Evolutionary conservation across 495 filamentous ascomycete species (phyloP).

Genomic region (Thermochaetoides thermophila): DNA sequence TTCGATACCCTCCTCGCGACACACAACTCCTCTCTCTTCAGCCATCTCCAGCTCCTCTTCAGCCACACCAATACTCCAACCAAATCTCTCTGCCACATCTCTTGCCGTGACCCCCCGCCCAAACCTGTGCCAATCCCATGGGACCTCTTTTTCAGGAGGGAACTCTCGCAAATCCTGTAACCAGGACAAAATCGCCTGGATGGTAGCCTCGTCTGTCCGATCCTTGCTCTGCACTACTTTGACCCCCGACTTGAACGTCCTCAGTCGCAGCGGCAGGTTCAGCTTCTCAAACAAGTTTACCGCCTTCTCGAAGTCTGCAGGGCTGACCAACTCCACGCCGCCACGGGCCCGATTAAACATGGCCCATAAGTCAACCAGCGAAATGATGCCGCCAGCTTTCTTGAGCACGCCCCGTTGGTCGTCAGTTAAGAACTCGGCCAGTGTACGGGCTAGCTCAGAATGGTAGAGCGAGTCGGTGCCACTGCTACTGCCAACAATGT

Average conservation of each 20-base stretch:
- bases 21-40: conserved; percentile 68
- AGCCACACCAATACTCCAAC: conserved; percentile 97
- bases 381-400: conserved; percentile 85
- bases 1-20: conserved; percentile 72
- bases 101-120: conserved; percentile 80
- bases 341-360: conserved; percentile 92
- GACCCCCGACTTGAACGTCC: conserved; percentile 81
- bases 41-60: conserved; percentile 96
- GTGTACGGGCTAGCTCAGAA: conserved; percentile 72
- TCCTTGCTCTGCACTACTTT: conserved; percentile 82
- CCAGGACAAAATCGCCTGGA: conserved; percentile 62
- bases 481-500: conserved; percentile 47
- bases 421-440: conserved; percentile 90
- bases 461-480: conserved; percentile 41
- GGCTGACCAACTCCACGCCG: conserved; percentile 88
- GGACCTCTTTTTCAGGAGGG: conserved; percentile 45
- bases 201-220: conserved; percentile 81
- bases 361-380: conserved; percentile 90
- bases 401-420: conserved; percentile 68
- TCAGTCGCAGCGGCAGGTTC: conserved; percentile 68
- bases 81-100: conserved; percentile 79
- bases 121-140: conserved; percentile 63
- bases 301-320: conserved; percentile 81
- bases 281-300: conserved; percentile 78
- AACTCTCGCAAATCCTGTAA: conserved; percentile 53